A percentile compares a stretch with the other conserved stretches of the same genome.
These are phyloP conservation scores for Setomelanomma holmii DNA, from an alignment of 2,329 filamentous ascomycete species.

Conservation along the genomic window DNA sequence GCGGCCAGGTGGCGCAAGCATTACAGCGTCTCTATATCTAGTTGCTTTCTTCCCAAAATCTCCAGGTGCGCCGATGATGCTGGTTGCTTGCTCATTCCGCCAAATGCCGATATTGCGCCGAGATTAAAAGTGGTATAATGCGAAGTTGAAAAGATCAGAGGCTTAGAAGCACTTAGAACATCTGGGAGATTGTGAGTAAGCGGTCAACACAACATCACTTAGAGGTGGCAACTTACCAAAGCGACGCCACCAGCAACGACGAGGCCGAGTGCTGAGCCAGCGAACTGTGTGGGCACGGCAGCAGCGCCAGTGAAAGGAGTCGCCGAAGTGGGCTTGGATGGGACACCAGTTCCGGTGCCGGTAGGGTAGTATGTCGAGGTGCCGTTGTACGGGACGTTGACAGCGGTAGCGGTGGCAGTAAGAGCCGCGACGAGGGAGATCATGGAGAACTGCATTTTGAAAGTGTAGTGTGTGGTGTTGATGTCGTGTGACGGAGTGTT, in stretches of 20 bases:
- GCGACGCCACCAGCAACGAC: slow-evolving; percentile 42
- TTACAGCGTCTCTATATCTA: neutral
- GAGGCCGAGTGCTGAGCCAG: slow-evolving; percentile 37
- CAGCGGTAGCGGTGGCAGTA: slow-evolving; percentile 36
- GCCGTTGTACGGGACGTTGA: slow-evolving; percentile 31
- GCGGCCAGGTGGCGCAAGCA: too few species aligned
- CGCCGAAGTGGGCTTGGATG: slow-evolving; percentile 19
- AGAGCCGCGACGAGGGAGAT: slow-evolving; percentile 28
- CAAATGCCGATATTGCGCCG: neutral
- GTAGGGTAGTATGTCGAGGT: slow-evolving; percentile 34
- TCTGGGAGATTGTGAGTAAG: slow-evolving; percentile 7
- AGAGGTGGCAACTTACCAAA: slow-evolving; percentile 25
- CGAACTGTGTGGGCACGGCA: slow-evolving; percentile 19
- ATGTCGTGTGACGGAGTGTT: neutral
- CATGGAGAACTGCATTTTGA: slow-evolving; percentile 42
- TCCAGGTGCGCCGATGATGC: neutral
- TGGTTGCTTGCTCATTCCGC: neutral
- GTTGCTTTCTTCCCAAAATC: too few species aligned
- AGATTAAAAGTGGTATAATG: neutral
- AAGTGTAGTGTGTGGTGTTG: slow-evolving; percentile 10
- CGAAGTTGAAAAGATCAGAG: neutral
- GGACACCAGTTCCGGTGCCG: slow-evolving; percentile 26
- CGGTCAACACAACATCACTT: slow-evolving; percentile 8
- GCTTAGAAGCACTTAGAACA: slow-evolving; percentile 9
- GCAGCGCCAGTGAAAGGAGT: slow-evolving; percentile 40